These are phyloP conservation scores for Diddensiella caesifluorescens DNA, from an alignment of 805 yeast species.

Conservation along the genomic window DNA sequence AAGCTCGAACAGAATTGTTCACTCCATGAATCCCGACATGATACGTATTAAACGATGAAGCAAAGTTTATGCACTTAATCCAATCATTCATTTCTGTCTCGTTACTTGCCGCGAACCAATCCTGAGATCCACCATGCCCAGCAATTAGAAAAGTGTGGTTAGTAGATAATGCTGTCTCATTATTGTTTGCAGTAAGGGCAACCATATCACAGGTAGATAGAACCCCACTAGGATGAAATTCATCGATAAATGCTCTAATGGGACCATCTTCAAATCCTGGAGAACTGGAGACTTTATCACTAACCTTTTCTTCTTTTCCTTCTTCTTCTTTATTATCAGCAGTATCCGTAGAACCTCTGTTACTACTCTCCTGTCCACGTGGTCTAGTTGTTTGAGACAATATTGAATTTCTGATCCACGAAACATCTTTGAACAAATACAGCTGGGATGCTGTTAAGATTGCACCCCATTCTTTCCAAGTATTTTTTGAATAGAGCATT, in stretches of 20 bases:
- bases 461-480: conserved; percentile 40
- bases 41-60: conserved; percentile 44
- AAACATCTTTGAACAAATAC: conserved; percentile 36
- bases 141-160: conserved; percentile 29
- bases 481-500: conserved; percentile 26
- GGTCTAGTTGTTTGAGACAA: conserved; percentile 7
- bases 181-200: conserved; percentile 30
- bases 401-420: conserved; percentile 30
- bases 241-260: conserved; percentile 33
- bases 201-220: conserved; percentile 38
- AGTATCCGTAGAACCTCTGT: not conserved
- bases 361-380: not conserved
- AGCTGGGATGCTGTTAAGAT: conserved; percentile 38
- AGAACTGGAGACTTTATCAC: conserved; percentile 4
- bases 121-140: conserved; percentile 30
- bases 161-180: conserved; percentile 13
- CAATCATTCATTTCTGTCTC: conserved; percentile 51
- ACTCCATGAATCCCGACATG: conserved; percentile 27
- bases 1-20: conserved; percentile 3
- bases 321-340: not conserved
- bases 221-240: conserved; percentile 35
- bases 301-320: conserved; percentile 1
- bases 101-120: conserved; percentile 39
- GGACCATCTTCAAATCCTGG: conserved; percentile 9
- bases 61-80: conserved; percentile 51